Conservation (phyloP, 140 eudicot genomes). For the Oenanthe javanica region DNA sequence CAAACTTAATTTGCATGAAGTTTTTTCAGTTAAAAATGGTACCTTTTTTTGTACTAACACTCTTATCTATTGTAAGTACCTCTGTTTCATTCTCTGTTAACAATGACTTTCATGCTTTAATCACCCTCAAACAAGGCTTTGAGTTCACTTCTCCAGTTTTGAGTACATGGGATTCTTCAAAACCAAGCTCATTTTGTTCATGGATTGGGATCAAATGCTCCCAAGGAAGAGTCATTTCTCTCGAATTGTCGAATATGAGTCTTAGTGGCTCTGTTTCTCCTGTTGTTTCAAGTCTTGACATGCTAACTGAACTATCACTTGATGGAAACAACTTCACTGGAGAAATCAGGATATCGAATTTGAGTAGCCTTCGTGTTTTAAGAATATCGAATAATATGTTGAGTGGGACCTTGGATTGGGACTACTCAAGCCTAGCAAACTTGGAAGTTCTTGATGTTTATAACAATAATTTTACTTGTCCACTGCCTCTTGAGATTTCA, state of each 20-base stretch:
- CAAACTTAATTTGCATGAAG: constrained; percentile 37
- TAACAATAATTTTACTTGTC: constrained; percentile 71
- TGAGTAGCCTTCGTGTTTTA: constrained; percentile 49
- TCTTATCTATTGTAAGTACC: constrained; percentile 32
- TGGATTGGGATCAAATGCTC: constrained; percentile 48
- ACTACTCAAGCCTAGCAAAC: constrained; percentile 39
- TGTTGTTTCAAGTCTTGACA: constrained; percentile 24
- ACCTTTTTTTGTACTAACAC: constrained; percentile 36
- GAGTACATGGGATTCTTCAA: constrained; percentile 56
- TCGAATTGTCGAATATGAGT: constrained; percentile 51
- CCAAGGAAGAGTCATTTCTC: constrained; percentile 30
- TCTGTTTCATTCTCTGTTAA: constrained; percentile 46
- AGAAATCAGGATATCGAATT: constrained; percentile 38
- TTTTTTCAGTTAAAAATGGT: constrained; percentile 24
- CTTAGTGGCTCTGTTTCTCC: constrained; percentile 53
- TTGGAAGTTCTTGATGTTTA: constrained; percentile 71
- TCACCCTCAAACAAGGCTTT: constrained; percentile 61
- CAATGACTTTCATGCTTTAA: constrained; percentile 60
- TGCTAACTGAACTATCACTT: constrained; percentile 29
- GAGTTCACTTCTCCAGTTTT: constrained; percentile 34
- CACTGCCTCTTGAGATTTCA: constrained; percentile 46
- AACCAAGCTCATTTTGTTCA: constrained; percentile 72
- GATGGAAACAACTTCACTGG: constrained; percentile 76
- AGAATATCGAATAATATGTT: constrained; percentile 75
- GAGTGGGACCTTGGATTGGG: constrained; percentile 60